A percentile compares a stretch with the other conserved stretches of the same genome.
These are phyloP conservation scores for Sporothrix sp. DNA, from an alignment of 2,329 filamentous ascomycete species.

Conservation along the genomic window DNA sequence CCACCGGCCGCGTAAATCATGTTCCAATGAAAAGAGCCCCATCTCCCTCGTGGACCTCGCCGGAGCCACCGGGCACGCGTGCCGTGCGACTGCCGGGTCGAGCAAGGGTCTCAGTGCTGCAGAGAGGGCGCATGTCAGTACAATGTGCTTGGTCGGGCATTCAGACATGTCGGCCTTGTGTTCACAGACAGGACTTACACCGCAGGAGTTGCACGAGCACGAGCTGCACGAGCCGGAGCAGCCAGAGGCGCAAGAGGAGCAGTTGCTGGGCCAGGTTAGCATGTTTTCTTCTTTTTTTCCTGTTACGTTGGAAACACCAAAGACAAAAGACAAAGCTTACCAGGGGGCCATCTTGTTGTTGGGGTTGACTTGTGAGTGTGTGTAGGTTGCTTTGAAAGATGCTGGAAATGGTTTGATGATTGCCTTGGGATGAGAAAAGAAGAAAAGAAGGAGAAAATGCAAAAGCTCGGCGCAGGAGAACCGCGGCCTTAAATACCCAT, in stretches of 20 bases:
- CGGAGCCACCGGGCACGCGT: no score
- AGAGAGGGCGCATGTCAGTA: slow-evolving; percentile 1
- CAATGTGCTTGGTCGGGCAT: not conserved
- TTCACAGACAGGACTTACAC: slow-evolving; percentile 9
- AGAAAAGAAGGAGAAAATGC: not conserved
- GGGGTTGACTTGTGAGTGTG: no score
- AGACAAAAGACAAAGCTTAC: slow-evolving; percentile 4
- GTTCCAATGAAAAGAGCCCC: no score
- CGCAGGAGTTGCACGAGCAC: slow-evolving; percentile 18
- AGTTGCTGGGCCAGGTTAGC: slow-evolving; percentile 11
- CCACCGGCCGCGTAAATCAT: no score
- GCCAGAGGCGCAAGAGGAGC: slow-evolving; percentile 15
- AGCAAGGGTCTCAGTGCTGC: slow-evolving; percentile 8
- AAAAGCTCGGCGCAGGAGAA: not conserved
- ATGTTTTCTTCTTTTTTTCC: not conserved
- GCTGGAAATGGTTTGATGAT: slow-evolving; percentile 1
- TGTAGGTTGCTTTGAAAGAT: not conserved
- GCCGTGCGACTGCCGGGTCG: not conserved
- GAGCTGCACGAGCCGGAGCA: slow-evolving; percentile 18
- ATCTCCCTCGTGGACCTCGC: no score
- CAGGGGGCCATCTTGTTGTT: slow-evolving; percentile 16
- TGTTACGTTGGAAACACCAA: no score
- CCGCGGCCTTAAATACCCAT: not conserved
- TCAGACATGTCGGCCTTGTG: not conserved
- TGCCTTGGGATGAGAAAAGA: slow-evolving; percentile 5